These are phyloP conservation scores for Torrubiella hemipterigena DNA, from an alignment of 2,329 filamentous ascomycete genomes.

Conservation along the genomic window DNA sequence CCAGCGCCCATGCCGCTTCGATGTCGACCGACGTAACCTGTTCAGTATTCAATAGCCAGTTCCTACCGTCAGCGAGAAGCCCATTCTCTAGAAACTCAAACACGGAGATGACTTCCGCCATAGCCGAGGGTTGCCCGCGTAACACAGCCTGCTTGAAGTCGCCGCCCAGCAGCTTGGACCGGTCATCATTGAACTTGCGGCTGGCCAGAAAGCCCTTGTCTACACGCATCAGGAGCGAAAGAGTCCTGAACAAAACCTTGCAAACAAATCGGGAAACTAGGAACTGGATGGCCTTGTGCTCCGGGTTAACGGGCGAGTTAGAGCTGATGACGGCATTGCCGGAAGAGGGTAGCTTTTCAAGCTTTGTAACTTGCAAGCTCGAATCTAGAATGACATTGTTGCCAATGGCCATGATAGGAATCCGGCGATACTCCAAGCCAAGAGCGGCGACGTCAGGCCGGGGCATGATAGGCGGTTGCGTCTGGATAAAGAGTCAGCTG, in stretches of 20 bases:
- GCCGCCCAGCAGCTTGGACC: neutral
- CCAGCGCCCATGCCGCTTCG: neutral
- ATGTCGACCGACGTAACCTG: neutral
- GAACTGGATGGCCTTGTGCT: neutral
- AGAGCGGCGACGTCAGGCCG: conserved; percentile 51
- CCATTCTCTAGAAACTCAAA: neutral
- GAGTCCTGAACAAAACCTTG: neutral
- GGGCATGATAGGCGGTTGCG: conserved; percentile 30
- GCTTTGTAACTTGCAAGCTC: conserved; percentile 52
- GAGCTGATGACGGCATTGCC: neutral
- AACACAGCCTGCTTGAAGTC: neutral
- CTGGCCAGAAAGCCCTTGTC: neutral
- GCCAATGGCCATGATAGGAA: conserved; percentile 55
- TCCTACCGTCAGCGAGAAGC: neutral
- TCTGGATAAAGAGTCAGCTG: neutral
- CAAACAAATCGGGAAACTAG: neutral
- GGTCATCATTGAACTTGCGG: neutral
- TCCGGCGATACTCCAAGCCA: conserved; percentile 55
- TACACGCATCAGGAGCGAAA: neutral
- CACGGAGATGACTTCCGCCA: neutral
- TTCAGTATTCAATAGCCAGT: neutral
- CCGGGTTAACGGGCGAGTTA: neutral
- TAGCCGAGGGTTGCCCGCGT: neutral
- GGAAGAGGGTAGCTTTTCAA: conserved; percentile 30
- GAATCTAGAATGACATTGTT: conserved; percentile 59